phyloP scores from a whole-genome alignment of 2,329 filamentous ascomycete genomes.

The Phaeosphaeriaceae sp. region DNA sequence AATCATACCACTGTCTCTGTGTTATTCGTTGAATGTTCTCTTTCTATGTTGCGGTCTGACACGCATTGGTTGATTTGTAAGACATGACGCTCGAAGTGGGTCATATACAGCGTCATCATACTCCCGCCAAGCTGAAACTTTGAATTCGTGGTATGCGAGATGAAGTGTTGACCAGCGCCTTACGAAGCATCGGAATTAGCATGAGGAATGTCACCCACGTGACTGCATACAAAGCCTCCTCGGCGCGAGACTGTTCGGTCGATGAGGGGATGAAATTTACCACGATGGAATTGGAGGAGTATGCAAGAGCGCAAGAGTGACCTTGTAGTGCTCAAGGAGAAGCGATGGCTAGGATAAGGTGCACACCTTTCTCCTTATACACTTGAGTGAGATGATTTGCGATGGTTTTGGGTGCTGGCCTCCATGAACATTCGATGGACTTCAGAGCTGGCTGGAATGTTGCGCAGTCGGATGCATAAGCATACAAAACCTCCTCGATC shows the following conservation, averaged over 20 bases:
- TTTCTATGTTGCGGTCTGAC: neutral
- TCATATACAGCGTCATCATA: conserved; percentile 1
- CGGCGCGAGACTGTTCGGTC: no score
- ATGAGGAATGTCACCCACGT: no score
- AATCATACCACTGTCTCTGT: neutral
- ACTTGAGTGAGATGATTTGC: conserved; percentile 2
- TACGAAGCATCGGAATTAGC: no score
- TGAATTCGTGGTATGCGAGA: no score
- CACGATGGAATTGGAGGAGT: no score
- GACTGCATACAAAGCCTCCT: no score
- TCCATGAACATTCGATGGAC: conserved; percentile 18
- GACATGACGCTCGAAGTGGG: conserved; percentile 7
- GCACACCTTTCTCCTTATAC: neutral
- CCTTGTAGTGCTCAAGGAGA: neutral
- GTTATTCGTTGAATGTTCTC: neutral
- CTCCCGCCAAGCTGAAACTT: neutral
- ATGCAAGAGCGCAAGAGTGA: neutral
- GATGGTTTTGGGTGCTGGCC: conserved; percentile 6
- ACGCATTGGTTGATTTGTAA: neutral
- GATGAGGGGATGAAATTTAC: no score
- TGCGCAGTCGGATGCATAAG: conserved; percentile 10
- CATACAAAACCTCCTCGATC: conserved; percentile 14
- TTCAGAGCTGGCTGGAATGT: conserved; percentile 11
- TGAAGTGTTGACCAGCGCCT: neutral
- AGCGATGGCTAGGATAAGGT: neutral